Conservation (phyloP, 2,329 filamentous ascomycete genomes). For the Stachybotrys echinatus region DNA sequence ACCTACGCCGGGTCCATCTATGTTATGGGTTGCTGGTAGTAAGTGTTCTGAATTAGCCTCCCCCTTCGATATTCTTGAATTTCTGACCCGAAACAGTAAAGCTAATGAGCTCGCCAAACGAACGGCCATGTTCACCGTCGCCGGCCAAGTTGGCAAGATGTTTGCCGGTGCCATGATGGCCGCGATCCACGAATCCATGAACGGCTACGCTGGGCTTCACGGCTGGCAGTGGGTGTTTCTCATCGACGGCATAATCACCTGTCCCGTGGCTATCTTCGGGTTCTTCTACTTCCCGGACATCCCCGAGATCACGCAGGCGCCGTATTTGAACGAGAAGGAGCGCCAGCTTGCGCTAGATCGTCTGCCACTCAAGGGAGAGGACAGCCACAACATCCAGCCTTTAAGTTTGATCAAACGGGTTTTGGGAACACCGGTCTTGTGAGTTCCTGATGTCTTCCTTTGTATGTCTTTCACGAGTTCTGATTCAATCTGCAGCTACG, state of each 20-base stretch:
- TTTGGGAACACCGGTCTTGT: constrained; percentile 20
- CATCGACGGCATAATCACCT: constrained; percentile 16
- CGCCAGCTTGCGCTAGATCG: constrained; percentile 21
- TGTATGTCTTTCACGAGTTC: constrained; percentile 1
- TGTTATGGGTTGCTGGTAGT: constrained; percentile 47
- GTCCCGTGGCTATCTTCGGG: constrained; percentile 14
- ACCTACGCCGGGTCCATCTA: constrained; percentile 25
- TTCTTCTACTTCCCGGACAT: constrained; percentile 15
- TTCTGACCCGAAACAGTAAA: constrained; percentile 17
- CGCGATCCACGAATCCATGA: constrained; percentile 23
- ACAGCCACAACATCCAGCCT: constrained; percentile 26
- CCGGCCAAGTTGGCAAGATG: constrained; percentile 51
- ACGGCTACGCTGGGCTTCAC: constrained; percentile 30
- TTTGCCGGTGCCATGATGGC: constrained; percentile 54
- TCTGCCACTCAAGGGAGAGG: constrained; percentile 22
- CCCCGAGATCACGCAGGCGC: constrained; percentile 27
- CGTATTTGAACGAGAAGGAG: constrained; percentile 25
- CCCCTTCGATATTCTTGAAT: not conserved
- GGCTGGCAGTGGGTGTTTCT: constrained; percentile 45
- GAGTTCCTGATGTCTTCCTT: constrained; percentile 2
- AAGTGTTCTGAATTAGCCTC: constrained; percentile 8
- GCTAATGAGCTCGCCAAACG: constrained; percentile 52
- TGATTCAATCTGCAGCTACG: not conserved
- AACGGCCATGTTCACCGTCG: constrained; percentile 52
- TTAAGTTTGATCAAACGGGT: constrained; percentile 20